Base-by-base conservation (phyloP, 495 filamentous ascomycete genomes). In the Penicillium canescens region DNA sequence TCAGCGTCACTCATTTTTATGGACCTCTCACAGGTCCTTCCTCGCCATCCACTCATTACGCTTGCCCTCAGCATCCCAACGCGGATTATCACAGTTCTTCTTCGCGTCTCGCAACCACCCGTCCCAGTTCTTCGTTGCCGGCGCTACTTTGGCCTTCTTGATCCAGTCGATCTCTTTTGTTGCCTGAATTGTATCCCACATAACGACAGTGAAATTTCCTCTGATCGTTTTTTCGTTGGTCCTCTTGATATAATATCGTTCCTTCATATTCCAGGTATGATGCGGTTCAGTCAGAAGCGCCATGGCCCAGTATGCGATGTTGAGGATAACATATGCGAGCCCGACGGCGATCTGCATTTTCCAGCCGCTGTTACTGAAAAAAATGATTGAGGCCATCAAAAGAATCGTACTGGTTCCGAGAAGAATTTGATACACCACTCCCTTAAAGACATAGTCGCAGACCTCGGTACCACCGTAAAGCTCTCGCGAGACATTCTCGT, bases 401-500 rank as follows among this genome's bases (percentile, higher is more conserved):
- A 85, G 60, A 28, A 85, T 73, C 35, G 83, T 86, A 23, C 80
- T 83, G 20, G 78, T 33, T 1, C 72, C 84, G 62, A 86, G 81
- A 9, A 84, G 75, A 13, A 68, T 48, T n/a, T 78, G 71, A 62
- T 80, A 77, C 18, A 61, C 59, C 2, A 48, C 56, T 1, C 73
- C 73, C 11, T 62, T 61, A 20, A 55, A 50, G 7, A 83, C 73
- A 49, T 84, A 81, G 16, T 73, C 60, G 67, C 82, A 84, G 54
- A 76, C 68, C 54, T 86, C 82, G 0, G 81, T 82, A 28, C 82
- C 82, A 10, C 68, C 74, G 61, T 88, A 88, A 2, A 89, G 75
- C 66, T 87, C 82, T 18, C 85, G 74, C 8, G 84, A 79, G 7
- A 88, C 77, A 9, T 84, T 77, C 66, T 89, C 86, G 11, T 73